Base-by-base conservation (phyloP, 257 asterid species). In the Solanum ossicruentum region DNA sequence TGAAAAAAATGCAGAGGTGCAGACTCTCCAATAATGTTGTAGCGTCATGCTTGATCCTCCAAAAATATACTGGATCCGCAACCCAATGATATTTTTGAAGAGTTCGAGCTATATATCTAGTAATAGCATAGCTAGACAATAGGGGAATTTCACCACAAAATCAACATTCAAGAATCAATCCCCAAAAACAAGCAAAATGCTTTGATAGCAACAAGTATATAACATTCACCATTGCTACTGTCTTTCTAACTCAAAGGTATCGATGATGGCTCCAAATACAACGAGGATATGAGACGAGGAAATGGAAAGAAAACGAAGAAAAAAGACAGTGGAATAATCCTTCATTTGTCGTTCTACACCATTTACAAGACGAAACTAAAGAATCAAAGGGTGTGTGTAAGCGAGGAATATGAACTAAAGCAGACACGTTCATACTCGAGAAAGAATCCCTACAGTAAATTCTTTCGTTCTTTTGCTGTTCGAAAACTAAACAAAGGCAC, bases 381-480 rank as follows among this genome's bases (percentile, higher is more conserved):
- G 23, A 52, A 52, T 52, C 49, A 84, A 73, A 77, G 78, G 82
- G 55, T 51, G 69, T 39, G 41, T 8, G 52, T 61, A 23, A 43
- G 73, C 36, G 32, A 36, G 78, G 80, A 81, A 86, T 80, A 77
- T 56, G 78, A 82, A 79, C 81, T 56, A 85, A 69, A 73, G 85
- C 66, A 58, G 81, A 84, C 43, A 84, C 11, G 69, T 73, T 80
- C 58, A 72, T 83, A 60, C 85, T 84, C 80, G 73, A 88, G 91
- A 90, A 84, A 77, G 85, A 85, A 86, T 85, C 90, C 84, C 87
- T 86, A 87, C 78, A 47, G 57, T 79, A 88, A 82, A n/a, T 23
- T 51, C 63, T 83, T 82, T 65, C 67, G 72, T 81, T 82, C 84
- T 84, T 26, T 81, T 72, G 79, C 86, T 75, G 87, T 81, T 84